A percentile compares a stretch with the other conserved stretches of the same genome.
These are phyloP conservation scores for Paraphoma chrysanthemicola DNA, from an alignment of 2,329 filamentous ascomycete species.

Conservation along the genomic window DNA sequence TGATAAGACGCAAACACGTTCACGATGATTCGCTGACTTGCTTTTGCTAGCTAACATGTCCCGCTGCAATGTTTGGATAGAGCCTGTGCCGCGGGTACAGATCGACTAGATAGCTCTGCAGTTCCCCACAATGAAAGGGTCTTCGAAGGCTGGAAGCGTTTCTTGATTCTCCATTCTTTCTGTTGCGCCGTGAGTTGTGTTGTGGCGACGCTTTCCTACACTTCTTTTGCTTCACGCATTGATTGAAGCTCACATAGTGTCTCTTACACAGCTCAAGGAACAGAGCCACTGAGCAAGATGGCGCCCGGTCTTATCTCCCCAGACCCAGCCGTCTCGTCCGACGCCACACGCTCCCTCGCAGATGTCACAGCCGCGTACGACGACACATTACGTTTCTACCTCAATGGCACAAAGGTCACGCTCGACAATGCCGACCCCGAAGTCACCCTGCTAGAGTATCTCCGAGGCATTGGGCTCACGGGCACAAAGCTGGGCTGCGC, in stretches of 20 bases:
- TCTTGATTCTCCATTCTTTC: conserved; percentile 1
- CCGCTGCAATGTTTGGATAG: not conserved
- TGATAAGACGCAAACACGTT: conserved; percentile 22
- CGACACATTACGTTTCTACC: conserved; percentile 88
- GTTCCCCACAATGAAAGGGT: conserved; percentile 4
- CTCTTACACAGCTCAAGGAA: not conserved
- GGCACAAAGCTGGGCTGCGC: conserved; percentile 97
- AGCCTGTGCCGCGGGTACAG: conserved; percentile 1
- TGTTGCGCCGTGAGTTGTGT: conserved; percentile 5
- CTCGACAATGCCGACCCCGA: conserved; percentile 91
- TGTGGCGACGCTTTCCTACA: conserved; percentile 1
- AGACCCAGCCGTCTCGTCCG: conserved; percentile 53
- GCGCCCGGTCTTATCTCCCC: conserved; percentile 61
- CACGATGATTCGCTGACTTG: conserved; percentile 20
- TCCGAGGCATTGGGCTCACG: conserved; percentile 89
- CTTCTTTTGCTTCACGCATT: not conserved
- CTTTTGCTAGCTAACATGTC: not conserved
- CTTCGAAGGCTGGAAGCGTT: not conserved
- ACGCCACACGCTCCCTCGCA: conserved; percentile 58
- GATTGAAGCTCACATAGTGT: not conserved
- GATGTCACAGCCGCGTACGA: conserved; percentile 79
- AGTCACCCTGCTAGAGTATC: conserved; percentile 88
- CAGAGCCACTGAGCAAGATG: conserved; percentile 50
- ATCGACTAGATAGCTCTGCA: not conserved
- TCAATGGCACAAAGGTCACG: conserved; percentile 90